Conservation (phyloP, 208 protist species). For the Leishmania tropica region DNA sequence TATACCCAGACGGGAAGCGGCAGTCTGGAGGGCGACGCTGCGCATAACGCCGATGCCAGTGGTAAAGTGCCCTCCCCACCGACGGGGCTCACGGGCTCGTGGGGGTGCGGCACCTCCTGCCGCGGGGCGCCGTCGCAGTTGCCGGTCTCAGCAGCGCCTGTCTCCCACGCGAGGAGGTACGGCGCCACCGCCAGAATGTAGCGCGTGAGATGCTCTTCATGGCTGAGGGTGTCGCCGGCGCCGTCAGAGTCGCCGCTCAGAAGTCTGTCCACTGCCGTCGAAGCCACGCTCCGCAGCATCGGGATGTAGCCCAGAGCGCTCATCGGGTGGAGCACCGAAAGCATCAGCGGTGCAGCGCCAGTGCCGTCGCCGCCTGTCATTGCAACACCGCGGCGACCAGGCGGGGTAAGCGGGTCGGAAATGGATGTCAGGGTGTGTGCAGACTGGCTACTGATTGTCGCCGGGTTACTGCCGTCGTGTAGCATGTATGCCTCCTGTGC, state of each 20-base stretch:
- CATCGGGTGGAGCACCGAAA: constrained; percentile 45
- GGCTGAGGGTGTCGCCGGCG: neutral
- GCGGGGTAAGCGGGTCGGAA: neutral
- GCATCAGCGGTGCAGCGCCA: constrained; percentile 16
- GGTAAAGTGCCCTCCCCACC: neutral
- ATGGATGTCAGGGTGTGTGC: constrained; percentile 7
- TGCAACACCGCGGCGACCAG: neutral
- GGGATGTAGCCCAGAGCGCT: constrained; percentile 52
- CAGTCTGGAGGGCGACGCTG: constrained; percentile 4
- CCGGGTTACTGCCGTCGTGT: constrained; percentile 4
- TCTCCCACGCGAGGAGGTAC: constrained; percentile 30
- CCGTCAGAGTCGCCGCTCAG: neutral
- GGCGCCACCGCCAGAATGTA: constrained; percentile 26
- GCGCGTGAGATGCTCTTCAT: constrained; percentile 6
- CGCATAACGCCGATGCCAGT: neutral
- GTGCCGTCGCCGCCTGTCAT: neutral
- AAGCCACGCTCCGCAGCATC: constrained; percentile 9
- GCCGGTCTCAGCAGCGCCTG: neutral
- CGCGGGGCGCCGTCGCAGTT: neutral
- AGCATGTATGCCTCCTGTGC: constrained; percentile 14
- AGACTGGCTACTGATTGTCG: neutral
- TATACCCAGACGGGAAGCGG: constrained; percentile 31
- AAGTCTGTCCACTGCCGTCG: neutral
- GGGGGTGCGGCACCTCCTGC: neutral
- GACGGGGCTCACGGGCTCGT: neutral